These are phyloP conservation scores for Kodamaea laetipori DNA, from an alignment of 805 yeast species.

Conservation along the genomic window DNA sequence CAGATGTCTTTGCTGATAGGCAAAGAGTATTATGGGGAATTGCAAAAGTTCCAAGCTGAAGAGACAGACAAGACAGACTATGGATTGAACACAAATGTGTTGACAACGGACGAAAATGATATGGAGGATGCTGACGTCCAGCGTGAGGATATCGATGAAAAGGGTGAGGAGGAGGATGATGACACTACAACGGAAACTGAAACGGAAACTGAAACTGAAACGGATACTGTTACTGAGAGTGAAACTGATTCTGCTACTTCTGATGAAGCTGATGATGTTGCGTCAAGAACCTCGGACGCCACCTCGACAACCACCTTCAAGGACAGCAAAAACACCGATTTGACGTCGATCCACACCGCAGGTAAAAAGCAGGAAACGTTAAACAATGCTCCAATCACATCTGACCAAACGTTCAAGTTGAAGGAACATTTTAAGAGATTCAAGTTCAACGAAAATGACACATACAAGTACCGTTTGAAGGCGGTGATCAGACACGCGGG, in stretches of 20 bases:
- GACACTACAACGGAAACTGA: slow-evolving; percentile 21
- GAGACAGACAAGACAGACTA: slow-evolving; percentile 17
- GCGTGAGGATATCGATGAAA: slow-evolving; percentile 40
- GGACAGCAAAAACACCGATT: slow-evolving; percentile 8
- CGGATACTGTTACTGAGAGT: slow-evolving; percentile 21
- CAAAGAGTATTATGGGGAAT: slow-evolving; percentile 37
- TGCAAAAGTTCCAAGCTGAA: slow-evolving; percentile 35
- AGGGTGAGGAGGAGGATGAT: slow-evolving; percentile 34
- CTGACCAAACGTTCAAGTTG: slow-evolving; percentile 39
- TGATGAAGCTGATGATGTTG: slow-evolving; percentile 22
- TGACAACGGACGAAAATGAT: slow-evolving; percentile 29
- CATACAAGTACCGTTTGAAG: slow-evolving; percentile 56
- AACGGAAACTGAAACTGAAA: slow-evolving; percentile 10
- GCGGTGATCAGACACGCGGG: slow-evolving; percentile 87
- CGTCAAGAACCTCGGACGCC: slow-evolving; percentile 14
- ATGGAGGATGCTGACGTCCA: slow-evolving; percentile 37
- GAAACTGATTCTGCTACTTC: slow-evolving; percentile 24
- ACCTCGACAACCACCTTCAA: slow-evolving; percentile 15
- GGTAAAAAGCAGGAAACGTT: slow-evolving; percentile 35
- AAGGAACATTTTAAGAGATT: slow-evolving; percentile 38
- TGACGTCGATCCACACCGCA: slow-evolving; percentile 11
- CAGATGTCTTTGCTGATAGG: slow-evolving; percentile 51
- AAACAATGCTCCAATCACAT: slow-evolving; percentile 40
- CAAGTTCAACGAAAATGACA: slow-evolving; percentile 43
- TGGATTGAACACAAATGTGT: slow-evolving; percentile 16